Evolutionary conservation across 2,329 filamentous ascomycete genomes (phyloP), one percentile per base, ranked within the genome.

Genomic region (Penicillium brasilianum): DNA sequence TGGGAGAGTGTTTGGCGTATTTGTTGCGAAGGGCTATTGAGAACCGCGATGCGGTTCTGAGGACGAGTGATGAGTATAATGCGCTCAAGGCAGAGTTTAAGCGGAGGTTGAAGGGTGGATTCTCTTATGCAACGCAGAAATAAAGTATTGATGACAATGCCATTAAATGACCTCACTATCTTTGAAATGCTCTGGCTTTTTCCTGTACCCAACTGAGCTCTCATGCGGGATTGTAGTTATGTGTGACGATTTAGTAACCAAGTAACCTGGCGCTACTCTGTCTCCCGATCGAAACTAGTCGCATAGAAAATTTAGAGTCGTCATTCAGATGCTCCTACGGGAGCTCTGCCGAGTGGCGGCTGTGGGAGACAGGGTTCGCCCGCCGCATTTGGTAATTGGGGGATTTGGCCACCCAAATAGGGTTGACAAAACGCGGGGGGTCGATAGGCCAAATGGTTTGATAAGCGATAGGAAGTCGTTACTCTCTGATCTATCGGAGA

Each of bases 1-100:
- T 85, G 72, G 78, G 77, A 3, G 91, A 97, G 80, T 97, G 93
- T 77, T 87, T 97, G 67, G 90, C 92, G 76, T 96, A 89, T 75
- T 76, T 90, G 48, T 71, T 86, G 37, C 72, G 85, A 43, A 70
- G 85, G 51, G 85, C 85, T n/a, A 81, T 82, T 55, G 85, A 87
- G 78, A 87, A 87, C 66, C 81, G 83, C 67, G 85, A 87, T 77
- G 84, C 85, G 4, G 82, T 84, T n/a, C 68, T 75, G 11, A 69
- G 85, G 41, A 87, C 85, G 0, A 75, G 72, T 51, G 83, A 83
- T 59, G 74, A 76, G 63, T 75, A 74, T 58, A 52, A 57, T 43
- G 75, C 72, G 18, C 60, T 74, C 54, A 74, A 70, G 62, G 22
- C 22, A 34, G 70, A 74, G 60, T 49, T 66, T 37, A 62, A 57